These are phyloP conservation scores for Globisporangium spinosum DNA, from an alignment of 352 stramenopile species.

Conservation along the genomic window DNA sequence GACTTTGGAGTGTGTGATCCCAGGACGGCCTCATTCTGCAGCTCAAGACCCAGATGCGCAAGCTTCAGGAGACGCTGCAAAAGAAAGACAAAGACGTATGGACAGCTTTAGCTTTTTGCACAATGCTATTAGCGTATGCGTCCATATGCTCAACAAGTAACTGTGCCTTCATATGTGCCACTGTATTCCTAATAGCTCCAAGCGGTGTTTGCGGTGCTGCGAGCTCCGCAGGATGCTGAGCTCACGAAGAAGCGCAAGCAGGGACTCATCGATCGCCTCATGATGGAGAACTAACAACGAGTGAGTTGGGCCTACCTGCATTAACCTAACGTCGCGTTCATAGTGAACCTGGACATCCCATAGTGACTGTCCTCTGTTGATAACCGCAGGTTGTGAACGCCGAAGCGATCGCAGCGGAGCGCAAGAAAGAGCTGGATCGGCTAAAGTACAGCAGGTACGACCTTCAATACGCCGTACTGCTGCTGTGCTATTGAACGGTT, in stretches of 20 bases:
- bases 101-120: neutral
- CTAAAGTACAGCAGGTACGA: conserved; percentile 52
- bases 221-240: conserved; percentile 56
- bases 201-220: conserved; percentile 48
- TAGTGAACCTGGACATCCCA: neutral
- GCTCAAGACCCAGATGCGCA: conserved; percentile 50
- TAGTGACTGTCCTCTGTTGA: neutral
- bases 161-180: too few species aligned
- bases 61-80: conserved; percentile 51
- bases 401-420: conserved; percentile 55
- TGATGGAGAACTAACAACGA: conserved; percentile 54
- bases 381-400: conserved; percentile 35
- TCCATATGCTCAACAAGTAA: neutral
- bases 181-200: conserved; percentile 33
- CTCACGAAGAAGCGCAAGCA: conserved; percentile 57
- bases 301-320: conserved; percentile 19
- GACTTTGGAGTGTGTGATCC: neutral
- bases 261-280: conserved; percentile 55
- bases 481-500: neutral
- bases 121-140: neutral
- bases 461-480: neutral
- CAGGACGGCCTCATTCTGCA: conserved; percentile 58
- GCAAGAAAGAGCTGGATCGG: conserved; percentile 48
- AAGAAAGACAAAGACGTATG: conserved; percentile 69
- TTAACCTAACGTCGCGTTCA: neutral